phyloP scores from a whole-genome alignment of 495 filamentous ascomycete species.

The Astrocystis sublimbata region DNA sequence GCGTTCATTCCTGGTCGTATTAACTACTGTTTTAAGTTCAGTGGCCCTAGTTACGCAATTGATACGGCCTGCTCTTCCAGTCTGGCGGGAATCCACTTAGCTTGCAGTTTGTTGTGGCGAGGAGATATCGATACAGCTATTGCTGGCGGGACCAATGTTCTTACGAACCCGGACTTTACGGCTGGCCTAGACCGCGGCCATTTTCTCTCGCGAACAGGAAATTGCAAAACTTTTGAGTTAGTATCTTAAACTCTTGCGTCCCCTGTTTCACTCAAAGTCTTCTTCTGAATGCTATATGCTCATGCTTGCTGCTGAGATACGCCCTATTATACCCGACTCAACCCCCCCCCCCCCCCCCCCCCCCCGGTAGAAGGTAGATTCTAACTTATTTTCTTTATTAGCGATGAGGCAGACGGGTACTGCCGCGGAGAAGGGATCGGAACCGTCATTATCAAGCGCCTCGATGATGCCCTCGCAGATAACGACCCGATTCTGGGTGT shows the following conservation, averaged over 20 bases:
- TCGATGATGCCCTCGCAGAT: slow-evolving; percentile 50
- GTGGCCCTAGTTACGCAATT: slow-evolving; percentile 39
- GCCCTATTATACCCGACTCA: no score
- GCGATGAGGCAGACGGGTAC: slow-evolving; percentile 54
- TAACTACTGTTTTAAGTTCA: slow-evolving; percentile 48
- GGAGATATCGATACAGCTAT: slow-evolving; percentile 66
- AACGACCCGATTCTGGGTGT: slow-evolving; percentile 48
- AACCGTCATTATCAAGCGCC: slow-evolving; percentile 45
- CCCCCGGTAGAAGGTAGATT: no score
- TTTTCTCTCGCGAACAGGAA: slow-evolving; percentile 33
- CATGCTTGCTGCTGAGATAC: no score
- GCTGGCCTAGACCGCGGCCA: slow-evolving; percentile 53
- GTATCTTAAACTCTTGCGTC: no score
- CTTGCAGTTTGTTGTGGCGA: slow-evolving; percentile 60
- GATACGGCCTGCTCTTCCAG: slow-evolving; percentile 53
- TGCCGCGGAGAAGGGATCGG: slow-evolving; percentile 53
- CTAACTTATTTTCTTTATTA: no score
- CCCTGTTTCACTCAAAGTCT: no score
- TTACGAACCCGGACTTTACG: slow-evolving; percentile 72
- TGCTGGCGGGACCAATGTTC: slow-evolving; percentile 63
- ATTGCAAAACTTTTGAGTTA: slow-evolving; percentile 32
- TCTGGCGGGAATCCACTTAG: slow-evolving; percentile 42
- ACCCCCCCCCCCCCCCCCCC: no score
- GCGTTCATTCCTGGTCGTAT: slow-evolving; percentile 60
- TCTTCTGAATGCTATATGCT: no score